Evolutionary conservation across 2,329 filamentous ascomycete species (phyloP), one percentile per base, ranked within the genome.

Genomic region (Monosporascus sp.): DNA sequence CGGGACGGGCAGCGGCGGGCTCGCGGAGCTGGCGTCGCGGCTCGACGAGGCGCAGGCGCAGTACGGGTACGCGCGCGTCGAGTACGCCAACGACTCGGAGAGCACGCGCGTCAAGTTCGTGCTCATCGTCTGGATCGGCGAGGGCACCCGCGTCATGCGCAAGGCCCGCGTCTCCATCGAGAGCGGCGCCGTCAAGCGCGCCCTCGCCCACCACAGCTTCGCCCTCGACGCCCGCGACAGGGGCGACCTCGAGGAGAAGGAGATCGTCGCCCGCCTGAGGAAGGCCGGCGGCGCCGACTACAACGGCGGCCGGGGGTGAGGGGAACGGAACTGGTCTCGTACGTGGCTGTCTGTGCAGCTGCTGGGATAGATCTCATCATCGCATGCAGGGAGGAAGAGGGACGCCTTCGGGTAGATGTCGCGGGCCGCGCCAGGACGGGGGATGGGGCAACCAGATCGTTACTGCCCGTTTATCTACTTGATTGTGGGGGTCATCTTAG

Each of bases 41-140:
- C 73, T 88, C 11, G 82, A 84, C 66, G 76, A 83, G 63, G 64
- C 66, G 37, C 77, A 85, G 70, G 84, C 84, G 52, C 81, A 85
- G 68, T 88, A 87, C 72, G 84, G 76, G 52, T 87, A 87, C 72
- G 80, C 75, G 61, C 80, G 83, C 31, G 74, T 86, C 67, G 83
- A 87, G 73, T 83, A 88, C 68, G 84, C 84, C 66, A 88, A 88
- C 72, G 85, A 89, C 68, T 81, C 81, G 59, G 86, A 89, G 74
- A 82, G 78, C 70, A 84, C 74, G 65, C 76, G 86, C 38, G 80
- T 87, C 65, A 89, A 89, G 72, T 88, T 88, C 65, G 78, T 75
- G 48, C 75, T 89, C 48, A 72, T 88, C 35, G 78, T 87, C 59
- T 89, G 85, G 85, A 86, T 87, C 68, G 85, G 85, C 66, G 76